Evolutionary conservation across 306 rosid genomes (phyloP).

Genomic region (Cicer chorassanicum): DNA sequence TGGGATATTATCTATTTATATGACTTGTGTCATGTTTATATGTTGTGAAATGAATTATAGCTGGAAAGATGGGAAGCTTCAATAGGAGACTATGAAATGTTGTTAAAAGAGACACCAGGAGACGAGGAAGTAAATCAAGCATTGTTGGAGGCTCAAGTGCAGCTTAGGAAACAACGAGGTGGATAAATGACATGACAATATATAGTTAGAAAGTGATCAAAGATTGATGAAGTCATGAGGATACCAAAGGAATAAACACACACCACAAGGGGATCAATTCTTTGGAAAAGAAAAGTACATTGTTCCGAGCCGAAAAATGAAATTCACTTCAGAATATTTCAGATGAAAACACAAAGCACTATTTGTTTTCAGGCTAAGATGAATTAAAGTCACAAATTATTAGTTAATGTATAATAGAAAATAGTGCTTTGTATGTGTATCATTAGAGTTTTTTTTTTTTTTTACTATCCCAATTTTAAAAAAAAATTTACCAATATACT

Average conservation of each 20-base stretch:
- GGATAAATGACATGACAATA: slow-evolving; percentile 33
- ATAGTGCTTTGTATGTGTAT: neutral
- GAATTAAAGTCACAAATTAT: neutral
- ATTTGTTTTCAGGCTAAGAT: neutral
- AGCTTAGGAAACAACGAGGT: slow-evolving; percentile 52
- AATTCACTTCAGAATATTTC: slow-evolving; percentile 17
- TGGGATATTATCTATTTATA: neutral
- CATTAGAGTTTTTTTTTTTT: neutral
- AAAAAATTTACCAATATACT: too few species aligned
- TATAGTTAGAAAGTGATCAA: neutral
- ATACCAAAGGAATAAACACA: neutral
- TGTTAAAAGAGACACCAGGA: slow-evolving; percentile 58
- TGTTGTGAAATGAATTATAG: slow-evolving; percentile 47
- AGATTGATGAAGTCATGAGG: neutral
- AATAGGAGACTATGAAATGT: slow-evolving; percentile 68
- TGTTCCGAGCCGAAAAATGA: slow-evolving; percentile 4
- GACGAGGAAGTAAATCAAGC: slow-evolving; percentile 60
- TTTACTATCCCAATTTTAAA: too few species aligned
- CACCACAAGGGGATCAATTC: neutral
- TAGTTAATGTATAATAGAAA: slow-evolving; percentile 36
- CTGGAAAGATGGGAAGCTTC: slow-evolving; percentile 82
- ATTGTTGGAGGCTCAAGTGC: slow-evolving; percentile 58
- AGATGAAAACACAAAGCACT: slow-evolving; percentile 1
- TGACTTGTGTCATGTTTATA: slow-evolving; percentile 19
- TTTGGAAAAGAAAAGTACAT: neutral